Evolutionary conservation across 1,284 basidiomycete species (phyloP).

Genomic region (Ceratobasidium sp.): DNA sequence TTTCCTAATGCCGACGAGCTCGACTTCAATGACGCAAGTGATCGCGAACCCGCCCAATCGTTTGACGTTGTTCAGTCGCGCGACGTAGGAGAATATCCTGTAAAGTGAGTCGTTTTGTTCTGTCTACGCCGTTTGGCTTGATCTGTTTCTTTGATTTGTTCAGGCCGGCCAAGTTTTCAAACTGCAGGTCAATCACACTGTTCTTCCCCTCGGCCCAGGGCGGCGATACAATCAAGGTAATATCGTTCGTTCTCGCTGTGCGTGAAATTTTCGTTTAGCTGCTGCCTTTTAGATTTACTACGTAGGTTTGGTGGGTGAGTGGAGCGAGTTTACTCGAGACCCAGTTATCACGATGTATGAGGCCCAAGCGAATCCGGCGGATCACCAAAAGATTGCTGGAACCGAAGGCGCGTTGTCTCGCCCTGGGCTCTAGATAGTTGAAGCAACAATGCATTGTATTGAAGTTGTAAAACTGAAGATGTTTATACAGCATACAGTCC

Average conservation of each 20-base stretch:
- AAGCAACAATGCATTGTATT: neutral
- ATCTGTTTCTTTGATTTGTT: neutral
- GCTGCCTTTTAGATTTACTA: slow-evolving; percentile 65
- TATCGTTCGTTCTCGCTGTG: slow-evolving; percentile 43
- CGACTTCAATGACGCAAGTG: slow-evolving; percentile 78
- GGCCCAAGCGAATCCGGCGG: slow-evolving; percentile 78
- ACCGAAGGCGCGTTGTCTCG: slow-evolving; percentile 60
- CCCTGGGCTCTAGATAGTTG: slow-evolving; percentile 41
- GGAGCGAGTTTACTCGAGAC: slow-evolving; percentile 70
- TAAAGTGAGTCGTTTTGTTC: slow-evolving; percentile 64
- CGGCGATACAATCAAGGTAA: slow-evolving; percentile 63
- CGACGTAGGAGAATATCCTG: slow-evolving; percentile 77
- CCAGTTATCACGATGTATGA: slow-evolving; percentile 83
- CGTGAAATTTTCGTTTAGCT: neutral
- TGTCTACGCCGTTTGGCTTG: neutral
- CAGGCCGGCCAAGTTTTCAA: slow-evolving; percentile 81
- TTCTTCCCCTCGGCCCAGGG: slow-evolving; percentile 80
- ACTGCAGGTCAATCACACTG: slow-evolving; percentile 73
- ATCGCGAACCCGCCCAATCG: slow-evolving; percentile 71
- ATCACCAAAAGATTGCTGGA: slow-evolving; percentile 82
- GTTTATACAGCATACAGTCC: neutral
- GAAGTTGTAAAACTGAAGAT: neutral
- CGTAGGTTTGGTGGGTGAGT: slow-evolving; percentile 80
- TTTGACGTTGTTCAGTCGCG: slow-evolving; percentile 71
- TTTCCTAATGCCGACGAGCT: slow-evolving; percentile 73